Base-by-base conservation (phyloP, 805 yeast genomes). In the Myxozyma kluyveri region DNA sequence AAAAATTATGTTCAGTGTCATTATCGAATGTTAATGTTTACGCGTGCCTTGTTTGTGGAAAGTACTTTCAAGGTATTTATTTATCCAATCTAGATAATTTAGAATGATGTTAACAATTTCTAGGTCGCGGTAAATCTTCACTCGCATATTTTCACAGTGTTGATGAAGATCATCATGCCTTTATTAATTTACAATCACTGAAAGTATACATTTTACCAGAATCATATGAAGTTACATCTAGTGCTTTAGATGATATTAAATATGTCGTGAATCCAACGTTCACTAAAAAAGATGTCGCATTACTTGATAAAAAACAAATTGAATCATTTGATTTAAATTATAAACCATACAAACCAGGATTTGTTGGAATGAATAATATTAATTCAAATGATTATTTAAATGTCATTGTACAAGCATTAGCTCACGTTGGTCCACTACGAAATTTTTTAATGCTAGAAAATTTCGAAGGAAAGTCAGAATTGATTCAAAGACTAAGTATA, bases 11-110 rank as follows among this genome's bases (percentile, higher is more conserved):
- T 66, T 74, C 80, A 39, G 77, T 83, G 0, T 77, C 88, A 0
- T 69, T 86, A 21, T 74, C 87, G 0, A 75, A 72, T 35, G 69
- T 76, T 19, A 83, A 84, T 61, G 77, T 86, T 0, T 84, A 86
- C 61, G 81, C 86, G 29, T 87, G 95, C 63, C 68, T 87, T 19
- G 75, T 75, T 0, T 87, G 95, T 68, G 91, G 90, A 31, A 82
- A 78, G 61, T 87, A 80, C 67, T 76, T 80, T 47, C 83, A 81
- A 59, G 61, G 59, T 51, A 24, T 2, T 43, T 22, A 21, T 3
- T 6, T 10, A n/a, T 21, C 29, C 21, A 39, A 17, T 39, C 39
- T 19, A 27, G 44, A 33, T 18, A 17, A 2, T 12, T 17, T 12
- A 29, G 12, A 43, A 43, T 18, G 9, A 39, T 33, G 10, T 18